Conservation (phyloP, 2,329 filamentous ascomycete species). For the Ampelomyces quisqualis region DNA sequence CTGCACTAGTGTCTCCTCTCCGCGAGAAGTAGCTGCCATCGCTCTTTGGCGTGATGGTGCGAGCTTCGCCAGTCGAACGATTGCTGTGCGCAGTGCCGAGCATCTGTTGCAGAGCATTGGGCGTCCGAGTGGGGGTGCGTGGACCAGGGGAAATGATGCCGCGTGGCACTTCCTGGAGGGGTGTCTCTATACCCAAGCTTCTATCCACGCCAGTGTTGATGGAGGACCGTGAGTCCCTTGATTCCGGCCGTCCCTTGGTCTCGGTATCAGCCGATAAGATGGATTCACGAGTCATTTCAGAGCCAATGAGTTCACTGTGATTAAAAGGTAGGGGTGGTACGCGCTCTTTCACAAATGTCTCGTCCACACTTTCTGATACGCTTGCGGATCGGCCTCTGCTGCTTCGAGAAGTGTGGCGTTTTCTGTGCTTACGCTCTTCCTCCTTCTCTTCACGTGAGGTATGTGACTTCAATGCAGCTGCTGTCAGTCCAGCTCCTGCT, state of each 20-base stretch:
- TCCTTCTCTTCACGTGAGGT: conserved; percentile 58
- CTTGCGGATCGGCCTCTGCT: conserved; percentile 56
- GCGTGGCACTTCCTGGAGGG: conserved; percentile 63
- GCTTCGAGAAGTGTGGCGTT: conserved; percentile 51
- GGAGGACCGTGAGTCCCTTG: conserved; percentile 59
- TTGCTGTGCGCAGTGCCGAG: conserved; percentile 68
- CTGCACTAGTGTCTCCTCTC: conserved; percentile 23
- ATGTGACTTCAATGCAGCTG: conserved; percentile 64
- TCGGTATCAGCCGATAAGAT: conserved; percentile 81
- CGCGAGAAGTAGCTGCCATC: conserved; percentile 49
- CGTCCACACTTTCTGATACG: conserved; percentile 56
- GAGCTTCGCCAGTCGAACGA: conserved; percentile 54
- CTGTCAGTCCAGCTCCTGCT: conserved; percentile 59
- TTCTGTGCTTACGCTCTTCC: conserved; percentile 48
- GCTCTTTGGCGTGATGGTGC: conserved; percentile 47
- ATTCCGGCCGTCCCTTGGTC: conserved; percentile 54
- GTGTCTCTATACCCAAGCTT: conserved; percentile 46
- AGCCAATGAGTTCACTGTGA: conserved; percentile 80
- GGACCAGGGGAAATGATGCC: conserved; percentile 62
- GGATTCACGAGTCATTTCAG: conserved; percentile 83
- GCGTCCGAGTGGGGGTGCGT: conserved; percentile 63
- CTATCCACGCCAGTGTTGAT: conserved; percentile 46
- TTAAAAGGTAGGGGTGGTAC: conserved; percentile 79
- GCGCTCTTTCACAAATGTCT: conserved; percentile 52
- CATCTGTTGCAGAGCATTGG: conserved; percentile 56